Evolutionary conservation across 805 yeast species (phyloP).

Genomic region (Yarrowia sp.): DNA sequence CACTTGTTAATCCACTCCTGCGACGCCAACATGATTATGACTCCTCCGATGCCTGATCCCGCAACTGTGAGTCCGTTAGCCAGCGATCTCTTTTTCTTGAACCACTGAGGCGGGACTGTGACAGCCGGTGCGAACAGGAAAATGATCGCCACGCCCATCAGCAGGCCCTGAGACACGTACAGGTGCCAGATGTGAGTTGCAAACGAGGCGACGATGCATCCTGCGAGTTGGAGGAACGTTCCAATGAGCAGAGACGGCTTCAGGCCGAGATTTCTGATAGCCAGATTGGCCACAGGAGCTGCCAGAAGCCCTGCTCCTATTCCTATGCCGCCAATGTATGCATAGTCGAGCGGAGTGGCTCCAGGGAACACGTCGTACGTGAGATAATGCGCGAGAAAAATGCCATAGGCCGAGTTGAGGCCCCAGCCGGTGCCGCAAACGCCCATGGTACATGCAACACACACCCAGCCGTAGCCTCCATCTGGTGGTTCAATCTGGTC

Average conservation of each 20-base stretch:
- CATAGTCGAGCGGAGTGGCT: constrained; percentile 17
- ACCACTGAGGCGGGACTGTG: constrained; percentile 51
- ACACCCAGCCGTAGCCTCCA: constrained; percentile 27
- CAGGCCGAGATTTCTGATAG: constrained; percentile 18
- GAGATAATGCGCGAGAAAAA: constrained; percentile 24
- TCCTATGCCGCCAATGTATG: constrained; percentile 23
- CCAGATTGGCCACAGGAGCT: constrained; percentile 12
- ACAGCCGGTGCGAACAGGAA: constrained; percentile 47
- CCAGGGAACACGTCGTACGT: constrained; percentile 24
- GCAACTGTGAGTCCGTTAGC: constrained; percentile 51
- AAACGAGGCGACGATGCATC: constrained; percentile 22
- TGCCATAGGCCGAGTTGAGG: constrained; percentile 24
- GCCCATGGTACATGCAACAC: constrained; percentile 24
- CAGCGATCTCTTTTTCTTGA: constrained; percentile 45
- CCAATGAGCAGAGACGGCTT: constrained; percentile 18
- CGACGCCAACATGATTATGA: constrained; percentile 34
- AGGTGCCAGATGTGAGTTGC: constrained; percentile 47
- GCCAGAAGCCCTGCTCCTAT: constrained; percentile 7
- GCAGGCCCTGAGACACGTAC: constrained; percentile 51
- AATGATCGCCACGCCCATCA: constrained; percentile 51
- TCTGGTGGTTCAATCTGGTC: constrained; percentile 20
- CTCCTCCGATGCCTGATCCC: constrained; percentile 55
- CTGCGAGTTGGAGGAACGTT: constrained; percentile 1
- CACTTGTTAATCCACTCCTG: constrained; percentile 44
- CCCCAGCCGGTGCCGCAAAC: constrained; percentile 25